A percentile compares a stretch with the other conserved stretches of the same genome.
These are phyloP conservation scores for Aspergillus ustus DNA, from an alignment of 2,329 filamentous ascomycete species.

Conservation along the genomic window DNA sequence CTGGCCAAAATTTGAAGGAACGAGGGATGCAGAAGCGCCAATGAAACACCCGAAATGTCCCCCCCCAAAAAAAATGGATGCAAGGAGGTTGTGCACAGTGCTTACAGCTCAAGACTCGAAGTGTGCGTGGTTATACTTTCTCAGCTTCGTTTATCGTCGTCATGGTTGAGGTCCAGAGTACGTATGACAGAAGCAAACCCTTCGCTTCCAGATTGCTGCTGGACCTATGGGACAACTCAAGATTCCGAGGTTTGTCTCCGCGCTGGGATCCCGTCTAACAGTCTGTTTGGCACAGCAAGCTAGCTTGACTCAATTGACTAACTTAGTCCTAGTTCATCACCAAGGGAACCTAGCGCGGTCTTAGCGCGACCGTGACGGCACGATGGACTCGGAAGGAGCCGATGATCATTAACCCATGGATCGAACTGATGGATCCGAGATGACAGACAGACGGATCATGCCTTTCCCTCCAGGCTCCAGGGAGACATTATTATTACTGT, in stretches of 20 bases:
- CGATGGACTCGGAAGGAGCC: slow-evolving; percentile 15
- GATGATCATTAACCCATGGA: slow-evolving; percentile 20
- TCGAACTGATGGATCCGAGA: slow-evolving; percentile 2
- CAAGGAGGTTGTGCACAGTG: neutral
- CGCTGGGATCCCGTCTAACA: neutral
- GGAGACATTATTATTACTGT: neutral
- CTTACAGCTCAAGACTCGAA: neutral
- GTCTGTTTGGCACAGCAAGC: neutral
- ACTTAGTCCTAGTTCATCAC: slow-evolving; percentile 3
- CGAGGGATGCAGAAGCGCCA: neutral
- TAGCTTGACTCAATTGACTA: neutral
- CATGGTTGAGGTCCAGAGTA: neutral
- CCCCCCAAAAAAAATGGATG: neutral
- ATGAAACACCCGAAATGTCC: neutral
- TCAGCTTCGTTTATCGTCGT: neutral
- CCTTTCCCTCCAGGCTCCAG: neutral
- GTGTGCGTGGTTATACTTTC: slow-evolving; percentile 1
- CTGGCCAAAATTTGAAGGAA: neutral
- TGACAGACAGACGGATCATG: neutral
- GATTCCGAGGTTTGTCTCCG: neutral
- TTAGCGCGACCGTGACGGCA: slow-evolving; percentile 5
- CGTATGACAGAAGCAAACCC: neutral
- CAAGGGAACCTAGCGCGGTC: slow-evolving; percentile 9
- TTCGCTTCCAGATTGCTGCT: neutral
- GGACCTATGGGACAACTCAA: neutral